Base-by-base conservation (phyloP, 2,329 filamentous ascomycete species). In the Orbilia oligospora region DNA sequence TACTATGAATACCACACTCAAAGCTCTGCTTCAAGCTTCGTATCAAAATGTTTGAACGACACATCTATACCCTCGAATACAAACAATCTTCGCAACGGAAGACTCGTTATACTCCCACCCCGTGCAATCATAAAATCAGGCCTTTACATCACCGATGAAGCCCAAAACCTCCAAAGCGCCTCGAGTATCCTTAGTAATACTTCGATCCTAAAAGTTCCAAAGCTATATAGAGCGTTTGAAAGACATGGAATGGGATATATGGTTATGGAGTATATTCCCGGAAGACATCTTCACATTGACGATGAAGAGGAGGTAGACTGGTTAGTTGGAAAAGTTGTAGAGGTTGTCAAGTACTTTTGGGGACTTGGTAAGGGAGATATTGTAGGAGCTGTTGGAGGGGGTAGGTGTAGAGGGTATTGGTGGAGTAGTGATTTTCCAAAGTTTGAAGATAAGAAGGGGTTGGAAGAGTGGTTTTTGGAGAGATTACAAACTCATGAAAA, bases 81-180 rank as follows among this genome's bases (percentile, higher is more conserved):
- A 36, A 8, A 4, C 33, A 36, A 4, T 8, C 9, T 36, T 12
- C 33, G 33, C 5, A 36, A 36, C 33, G 33, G 33, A 12, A 30
- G 27, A 30, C 6, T 6, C 3, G 27, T 30, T 6, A 30, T 30
- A 36, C 33, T 8, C 5, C 33, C 33, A 8, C 8, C 33, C 33
- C 10, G n/a, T n/a, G n/a, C 49, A 8, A 27, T 56, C n/a, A 46
- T 68, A 67, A 68, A 56, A 46, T 68, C 49, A 12, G 49, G 65
- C 10, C 48, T 38, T 8, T 56, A 44, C 33, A 20, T 68, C 53
- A 1, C 46, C 51, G 67, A 70, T 1, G 53, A 70, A 51, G 38
- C 44, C 2, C 10, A 10, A 38, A 70, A 63, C n/a, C 51, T 70
- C n/a, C 36, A 33, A 33, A 14, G 27, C 0, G 67, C 53, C 9